These are phyloP conservation scores for Linum trigynum DNA, from an alignment of 345 rosid genomes.

Conservation along the genomic window DNA sequence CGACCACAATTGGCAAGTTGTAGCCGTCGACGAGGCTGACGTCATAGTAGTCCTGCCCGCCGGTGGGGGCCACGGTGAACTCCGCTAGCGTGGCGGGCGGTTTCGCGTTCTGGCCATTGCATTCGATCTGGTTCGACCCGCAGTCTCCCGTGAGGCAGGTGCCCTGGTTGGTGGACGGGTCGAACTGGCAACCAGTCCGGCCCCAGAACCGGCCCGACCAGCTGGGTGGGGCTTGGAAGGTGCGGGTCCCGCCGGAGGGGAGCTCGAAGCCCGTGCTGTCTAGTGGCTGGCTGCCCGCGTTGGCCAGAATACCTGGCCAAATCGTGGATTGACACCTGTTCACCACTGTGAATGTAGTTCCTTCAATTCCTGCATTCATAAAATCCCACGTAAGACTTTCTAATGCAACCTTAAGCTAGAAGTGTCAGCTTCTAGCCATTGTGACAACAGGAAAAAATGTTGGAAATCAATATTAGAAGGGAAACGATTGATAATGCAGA, in stretches of 20 bases:
- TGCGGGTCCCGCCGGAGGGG: constrained; percentile 14
- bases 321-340: constrained; percentile 24
- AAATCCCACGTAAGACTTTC: neutral
- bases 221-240: constrained; percentile 19
- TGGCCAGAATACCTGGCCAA: constrained; percentile 27
- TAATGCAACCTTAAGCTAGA: neutral
- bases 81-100: constrained; percentile 29
- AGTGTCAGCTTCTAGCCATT: too few relatives aligned
- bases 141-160: constrained; percentile 24
- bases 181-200: constrained; percentile 22
- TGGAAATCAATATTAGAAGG: neutral
- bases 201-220: constrained; percentile 32
- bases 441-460: too few relatives aligned
- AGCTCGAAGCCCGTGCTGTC: constrained; percentile 23
- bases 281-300: constrained; percentile 19
- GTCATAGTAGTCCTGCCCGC: constrained; percentile 18
- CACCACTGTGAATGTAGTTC: constrained; percentile 18
- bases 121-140: constrained; percentile 15
- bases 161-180: constrained; percentile 16
- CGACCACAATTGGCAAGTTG: constrained; percentile 21
- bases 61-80: constrained; percentile 15
- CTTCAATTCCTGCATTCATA: constrained; percentile 8
- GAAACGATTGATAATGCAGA: neutral
- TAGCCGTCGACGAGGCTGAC: constrained; percentile 26
- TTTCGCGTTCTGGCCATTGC: constrained; percentile 21